Evolutionary conservation across 176 grass and related monocot genomes (phyloP).

Genomic region (Tillandsia leiboldiana): DNA sequence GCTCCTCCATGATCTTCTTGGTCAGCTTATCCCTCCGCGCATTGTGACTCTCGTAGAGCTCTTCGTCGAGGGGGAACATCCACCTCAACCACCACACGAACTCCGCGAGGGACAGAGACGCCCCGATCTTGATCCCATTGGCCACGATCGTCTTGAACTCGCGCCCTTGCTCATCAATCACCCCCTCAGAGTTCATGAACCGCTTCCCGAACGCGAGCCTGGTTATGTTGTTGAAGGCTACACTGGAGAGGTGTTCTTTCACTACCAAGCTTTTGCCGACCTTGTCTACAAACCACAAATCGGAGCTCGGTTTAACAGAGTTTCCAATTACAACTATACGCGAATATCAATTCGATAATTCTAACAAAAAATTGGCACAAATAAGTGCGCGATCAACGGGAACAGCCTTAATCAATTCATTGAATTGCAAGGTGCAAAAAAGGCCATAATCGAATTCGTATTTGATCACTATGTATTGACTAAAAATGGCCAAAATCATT

Average conservation of each 20-base stretch:
- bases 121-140: constrained; percentile 63
- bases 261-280: constrained; percentile 33
- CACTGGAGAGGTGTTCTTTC: constrained; percentile 32
- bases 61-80: constrained; percentile 39
- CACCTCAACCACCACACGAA: constrained; percentile 43
- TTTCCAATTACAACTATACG: background rate
- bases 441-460: too few relatives aligned
- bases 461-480: too few relatives aligned
- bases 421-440: too few relatives aligned
- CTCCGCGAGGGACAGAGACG: constrained; percentile 48
- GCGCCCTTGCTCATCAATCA: constrained; percentile 49
- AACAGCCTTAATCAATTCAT: too few relatives aligned
- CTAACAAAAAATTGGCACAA: too few relatives aligned
- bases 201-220: constrained; percentile 76
- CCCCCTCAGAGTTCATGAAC: constrained; percentile 44
- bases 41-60: constrained; percentile 33
- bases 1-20: constrained; percentile 56
- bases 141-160: constrained; percentile 66
- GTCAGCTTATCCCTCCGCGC: constrained; percentile 40
- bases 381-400: too few relatives aligned
- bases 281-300: constrained; percentile 14
- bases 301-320: too few relatives aligned
- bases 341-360: too few relatives aligned
- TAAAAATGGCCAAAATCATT: too few relatives aligned
- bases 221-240: constrained; percentile 75